These are phyloP conservation scores for Lasiodiplodia sp. DNA, from an alignment of 2,329 filamentous ascomycete species.

Conservation along the genomic window DNA sequence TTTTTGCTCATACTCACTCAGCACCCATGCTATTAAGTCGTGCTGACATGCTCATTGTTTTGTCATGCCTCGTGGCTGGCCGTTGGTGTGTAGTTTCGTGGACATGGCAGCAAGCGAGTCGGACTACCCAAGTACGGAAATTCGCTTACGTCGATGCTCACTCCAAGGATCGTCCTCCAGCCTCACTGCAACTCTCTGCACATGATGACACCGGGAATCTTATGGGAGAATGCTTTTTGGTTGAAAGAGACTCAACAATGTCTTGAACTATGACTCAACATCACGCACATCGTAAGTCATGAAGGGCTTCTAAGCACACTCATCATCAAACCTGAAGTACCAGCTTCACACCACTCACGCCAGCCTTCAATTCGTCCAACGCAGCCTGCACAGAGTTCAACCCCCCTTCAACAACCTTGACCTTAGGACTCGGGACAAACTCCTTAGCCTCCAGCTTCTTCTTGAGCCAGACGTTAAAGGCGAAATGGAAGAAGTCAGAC, in stretches of 20 bases:
- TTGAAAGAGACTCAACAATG: background rate
- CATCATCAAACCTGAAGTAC: constrained; percentile 39
- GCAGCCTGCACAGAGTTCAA: constrained; percentile 33
- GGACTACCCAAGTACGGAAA: background rate
- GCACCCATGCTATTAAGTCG: background rate
- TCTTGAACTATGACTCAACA: background rate
- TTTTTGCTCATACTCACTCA: background rate
- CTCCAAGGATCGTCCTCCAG: background rate
- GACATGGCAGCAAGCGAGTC: background rate
- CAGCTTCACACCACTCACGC: constrained; percentile 37
- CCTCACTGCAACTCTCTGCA: background rate
- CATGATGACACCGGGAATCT: background rate
- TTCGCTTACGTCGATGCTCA: background rate
- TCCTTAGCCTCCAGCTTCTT: constrained; percentile 34
- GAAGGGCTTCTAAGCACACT: background rate
- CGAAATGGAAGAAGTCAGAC: constrained; percentile 32
- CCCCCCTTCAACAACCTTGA: constrained; percentile 35
- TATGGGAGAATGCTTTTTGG: background rate
- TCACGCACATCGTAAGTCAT: background rate
- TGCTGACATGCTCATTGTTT: constrained; percentile 36
- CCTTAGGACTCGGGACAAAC: constrained; percentile 36
- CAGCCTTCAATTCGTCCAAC: constrained; percentile 36
- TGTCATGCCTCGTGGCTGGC: background rate
- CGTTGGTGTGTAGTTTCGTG: background rate
- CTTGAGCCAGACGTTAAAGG: constrained; percentile 36